Evolutionary conservation across 441 rosid species (phyloP).

Genomic region (Metrosideros polymorpha): DNA sequence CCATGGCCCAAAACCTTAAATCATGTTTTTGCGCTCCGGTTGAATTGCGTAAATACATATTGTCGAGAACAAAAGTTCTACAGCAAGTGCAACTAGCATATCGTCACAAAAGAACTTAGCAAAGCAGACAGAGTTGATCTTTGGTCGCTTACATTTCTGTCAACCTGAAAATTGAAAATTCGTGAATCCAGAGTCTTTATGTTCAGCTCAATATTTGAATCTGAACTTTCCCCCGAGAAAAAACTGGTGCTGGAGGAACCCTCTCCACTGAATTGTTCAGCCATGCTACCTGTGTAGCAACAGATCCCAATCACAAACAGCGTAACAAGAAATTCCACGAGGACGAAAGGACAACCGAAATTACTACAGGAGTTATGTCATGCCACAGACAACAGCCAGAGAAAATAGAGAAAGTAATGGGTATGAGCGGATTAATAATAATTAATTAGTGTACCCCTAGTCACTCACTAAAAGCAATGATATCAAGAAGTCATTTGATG

Average conservation of each 20-base stretch:
- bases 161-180: slow-evolving; percentile 48
- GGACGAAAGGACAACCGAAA: background rate
- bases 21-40: background rate
- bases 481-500: background rate
- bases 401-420: background rate
- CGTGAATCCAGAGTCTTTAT: slow-evolving; percentile 85
- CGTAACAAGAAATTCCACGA: background rate
- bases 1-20: background rate
- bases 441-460: background rate
- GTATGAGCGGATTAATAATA: background rate
- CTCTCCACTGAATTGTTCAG: slow-evolving; percentile 37
- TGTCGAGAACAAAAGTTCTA: background rate
- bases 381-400: background rate
- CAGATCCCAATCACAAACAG: background rate
- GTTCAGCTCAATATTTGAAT: slow-evolving; percentile 58
- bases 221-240: slow-evolving; percentile 36
- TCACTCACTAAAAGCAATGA: background rate
- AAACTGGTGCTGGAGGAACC: slow-evolving; percentile 42
- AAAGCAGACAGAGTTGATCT: background rate
- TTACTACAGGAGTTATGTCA: background rate
- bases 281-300: slow-evolving; percentile 41
- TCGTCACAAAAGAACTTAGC: background rate
- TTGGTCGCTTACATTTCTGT: slow-evolving; percentile 54
- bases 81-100: background rate
- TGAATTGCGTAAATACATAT: background rate